Evolutionary conservation across 2,329 filamentous ascomycete genomes (phyloP), one percentile per base, ranked within the genome.

Genomic region (Thermoascus crustaceus): DNA sequence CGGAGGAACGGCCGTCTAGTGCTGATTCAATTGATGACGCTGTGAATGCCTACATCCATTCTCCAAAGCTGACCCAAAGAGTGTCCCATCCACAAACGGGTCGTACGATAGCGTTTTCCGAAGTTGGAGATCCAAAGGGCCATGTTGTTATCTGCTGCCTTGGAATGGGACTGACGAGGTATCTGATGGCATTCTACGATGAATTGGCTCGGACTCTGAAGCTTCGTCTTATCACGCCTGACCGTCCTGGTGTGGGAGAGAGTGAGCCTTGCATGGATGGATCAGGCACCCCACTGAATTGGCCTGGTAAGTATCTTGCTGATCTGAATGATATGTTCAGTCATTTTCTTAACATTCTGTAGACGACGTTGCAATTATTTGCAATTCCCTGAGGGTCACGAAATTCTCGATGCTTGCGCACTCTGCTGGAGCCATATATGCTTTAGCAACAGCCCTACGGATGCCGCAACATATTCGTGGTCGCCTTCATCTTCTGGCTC

Each of bases 351-450:
- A 34, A 44, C 27, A 7, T 11, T 13, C 11, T 26, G 3, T 42
- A 67, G 78, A 82, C 48, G 91, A 98, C 60, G 86, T 98, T 9
- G 84, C 93, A 40, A 82, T 88, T 34, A 94, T 98, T 39, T 98
- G 91, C 58, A 85, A 94, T 53, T 72, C 83, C 9, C 72, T 98
- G 29, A 88, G 86, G 48, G 93, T 98, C 44, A 91, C 82, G 7
- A 94, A 94, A 48, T 98, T 98, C 56, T 96, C 89, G 5, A 84
- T 98, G 13, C 73, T 98, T 2, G 91, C 91, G 2, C 91, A 98
- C 60, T 96, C 89, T 1, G 91, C 91, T 1, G 91, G 91, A 10
- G 89, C 91, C n/a, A 94, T 98, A 34, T 98, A 98, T 55, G 91
- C 91, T 2, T 74, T 98, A 11, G 91, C 91, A 0, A 96, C 91